phyloP scores from a whole-genome alignment of 2,329 filamentous ascomycete species.

The Aspergillus sp. region DNA sequence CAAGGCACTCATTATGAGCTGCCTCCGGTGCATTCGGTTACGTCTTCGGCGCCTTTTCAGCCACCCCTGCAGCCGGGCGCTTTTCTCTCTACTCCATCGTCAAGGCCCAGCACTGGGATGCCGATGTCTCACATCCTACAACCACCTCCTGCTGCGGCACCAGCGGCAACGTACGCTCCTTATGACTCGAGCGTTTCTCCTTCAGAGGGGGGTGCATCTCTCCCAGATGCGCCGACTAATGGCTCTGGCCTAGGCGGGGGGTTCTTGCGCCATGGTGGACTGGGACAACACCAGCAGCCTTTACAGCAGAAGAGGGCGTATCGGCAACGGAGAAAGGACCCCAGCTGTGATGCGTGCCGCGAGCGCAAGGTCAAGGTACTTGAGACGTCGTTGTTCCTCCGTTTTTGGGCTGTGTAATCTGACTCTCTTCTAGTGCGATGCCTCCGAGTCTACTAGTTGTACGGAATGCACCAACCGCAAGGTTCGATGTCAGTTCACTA shows the following conservation, averaged over 20 bases:
- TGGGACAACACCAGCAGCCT: slow-evolving; percentile 55
- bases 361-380: slow-evolving; percentile 71
- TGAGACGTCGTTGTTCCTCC: slow-evolving; percentile 1
- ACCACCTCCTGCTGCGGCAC: slow-evolving; percentile 25
- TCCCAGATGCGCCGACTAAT: slow-evolving; percentile 39
- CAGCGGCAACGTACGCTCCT: slow-evolving; percentile 33
- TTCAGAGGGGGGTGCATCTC: slow-evolving; percentile 34
- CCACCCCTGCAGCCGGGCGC: slow-evolving; percentile 24
- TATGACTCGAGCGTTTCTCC: slow-evolving; percentile 44
- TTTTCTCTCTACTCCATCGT: slow-evolving; percentile 38
- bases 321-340: slow-evolving; percentile 90
- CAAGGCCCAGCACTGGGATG: slow-evolving; percentile 40
- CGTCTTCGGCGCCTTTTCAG: slow-evolving; percentile 29
- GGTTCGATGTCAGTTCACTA: slow-evolving; percentile 98
- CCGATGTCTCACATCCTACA: slow-evolving; percentile 44
- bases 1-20: slow-evolving; percentile 32
- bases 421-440: slow-evolving; percentile 67
- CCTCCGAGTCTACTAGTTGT: slow-evolving; percentile 92
- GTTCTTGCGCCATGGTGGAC: slow-evolving; percentile 37
- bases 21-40: slow-evolving; percentile 37
- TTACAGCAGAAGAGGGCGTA: slow-evolving; percentile 85
- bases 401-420: not conserved
- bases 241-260: slow-evolving; percentile 39
- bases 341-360: slow-evolving; percentile 94
- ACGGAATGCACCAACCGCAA: slow-evolving; percentile 96